Base-by-base conservation (phyloP, 139 green algal species). In the Picochlorum sp. region DNA sequence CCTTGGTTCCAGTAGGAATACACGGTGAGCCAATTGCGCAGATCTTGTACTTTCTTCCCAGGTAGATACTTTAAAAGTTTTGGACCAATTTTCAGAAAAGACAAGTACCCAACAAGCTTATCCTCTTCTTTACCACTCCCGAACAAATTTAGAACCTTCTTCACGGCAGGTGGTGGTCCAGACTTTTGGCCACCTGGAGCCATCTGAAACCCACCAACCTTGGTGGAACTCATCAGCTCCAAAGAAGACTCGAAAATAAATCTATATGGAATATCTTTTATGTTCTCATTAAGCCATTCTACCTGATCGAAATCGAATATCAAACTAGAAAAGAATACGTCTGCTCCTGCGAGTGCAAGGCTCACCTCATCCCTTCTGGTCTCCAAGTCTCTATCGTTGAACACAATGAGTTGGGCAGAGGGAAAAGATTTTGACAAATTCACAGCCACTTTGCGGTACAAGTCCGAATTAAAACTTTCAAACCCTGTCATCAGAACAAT, bases 301-400 rank as follows among this genome's bases (percentile, higher is more conserved):
- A 95, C 86, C 69, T 96, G 82, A 74, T 98, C 92, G 72, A 85
- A 99, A 67, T 99, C 92, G 70, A 98, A 98, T 3, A 98, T 77
- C 50, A 99, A 81, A 45, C 70, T 88, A 45, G 74, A 83, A 66
- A 98, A 98, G 63, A 98, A 92, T 16, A 90, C 81, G 72, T 98
- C 90, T 7, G 92, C 90, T 2, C 52, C 56, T 1, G 77, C 65
- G 61, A 97, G 75, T 14, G 90, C 92, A 2, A 77, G 80, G 54
- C 86, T 83, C 49, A 98, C 63, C 61, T 88, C 71, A 6, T 69
- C 61, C 10, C 59, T 57, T 21, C 78, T 66, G 10, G 11, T 45
- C 0, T 62, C 38, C 9, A 98, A 80, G 71, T 98, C 92, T 0
- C 90, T 68, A 70, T 98, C 93, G 51, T 75, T 88, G 72, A 97